Evolutionary conservation across 2,329 filamentous ascomycete genomes (phyloP), one percentile per base, ranked within the genome.

Genomic region (Sphaerulina musiva): DNA sequence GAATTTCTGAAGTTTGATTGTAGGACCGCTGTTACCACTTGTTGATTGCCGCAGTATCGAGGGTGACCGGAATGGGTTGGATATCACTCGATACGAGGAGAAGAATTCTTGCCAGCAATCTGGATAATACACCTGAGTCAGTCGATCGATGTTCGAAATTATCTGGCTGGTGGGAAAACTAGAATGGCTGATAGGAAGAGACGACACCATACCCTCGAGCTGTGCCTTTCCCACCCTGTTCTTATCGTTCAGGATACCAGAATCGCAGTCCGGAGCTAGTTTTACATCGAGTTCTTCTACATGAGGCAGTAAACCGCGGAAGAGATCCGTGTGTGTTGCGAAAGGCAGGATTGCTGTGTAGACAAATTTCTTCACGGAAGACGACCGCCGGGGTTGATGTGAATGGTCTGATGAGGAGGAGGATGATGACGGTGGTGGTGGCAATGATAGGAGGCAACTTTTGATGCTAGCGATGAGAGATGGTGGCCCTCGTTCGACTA

Each of bases 401-500:
- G 20, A n/a, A 4, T 32, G 39, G 40, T 23, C 12, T 26, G 39
- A 14, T 7, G 23, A 10, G 14, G 40, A 42, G 9, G 10, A 14
- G 20, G 20, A 20, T 5, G 40, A 42, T 6, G 23, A 42, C 5
- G 34, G 12, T 7, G 12, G 34, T 38, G 10, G 8, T 38, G 34
- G 34, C 34, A 38, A 38, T 20, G 17, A 29, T 32, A 36, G 12
- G 26, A 67, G 48, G 48, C 57, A 59, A 38, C 64, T 53, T 42
- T 61, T 63, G 60, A 69, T 67, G 45, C 58, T 62, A 55, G 64
- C 57, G 9, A 68, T 59, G n/a, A 68, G 48, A 1, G 60, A 62
- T 3, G 67, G 66, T 6, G 85, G 78, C 1, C 77, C 74, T 43
- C 82, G 81, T 36, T 83, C 74, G 64, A 85, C 34, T 38, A n/a